Base-by-base conservation (phyloP, 1,284 basidiomycete genomes). In the Lentinula novae-zelandiae region DNA sequence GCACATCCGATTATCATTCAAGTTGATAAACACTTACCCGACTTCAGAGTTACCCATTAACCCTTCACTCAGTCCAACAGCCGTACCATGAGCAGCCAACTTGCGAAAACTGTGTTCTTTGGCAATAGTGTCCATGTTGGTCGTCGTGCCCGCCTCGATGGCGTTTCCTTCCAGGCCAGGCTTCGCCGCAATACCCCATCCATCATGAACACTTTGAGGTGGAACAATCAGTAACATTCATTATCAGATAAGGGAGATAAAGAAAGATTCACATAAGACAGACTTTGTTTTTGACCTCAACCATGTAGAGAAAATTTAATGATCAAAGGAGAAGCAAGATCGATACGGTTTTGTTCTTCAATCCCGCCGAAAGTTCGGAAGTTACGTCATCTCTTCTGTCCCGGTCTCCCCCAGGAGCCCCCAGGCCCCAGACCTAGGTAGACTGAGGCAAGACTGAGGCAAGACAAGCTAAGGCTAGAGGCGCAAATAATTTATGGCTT, bases 21-120 rank as follows among this genome's bases (percentile, higher is more conserved):
- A 31, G 27, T 49, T 61, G 27, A 31, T 53, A 60, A 49, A 27
- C 3, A 33, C 22, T 27, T 50, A 50, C 49, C 49, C 49, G 12
- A 50, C 49, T 50, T 50, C 49, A 15, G 49, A 95, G 79, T 96
- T 96, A 22, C 94, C 94, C 94, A 96, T 96, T 53, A 96, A 83
- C 0, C 94, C 93, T 53, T 96, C 94, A 71, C 81, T 92, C 57
- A 96, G 80, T 1, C 94, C 94, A 15, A 96, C 94, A 3, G 93
- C 89, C 15, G 91, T 79, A 15, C 94, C 94, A 66, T 94, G 92
- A 0, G 94, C 94, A 20, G 82, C 77, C n/a, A 96, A 81, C 10
- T 81, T 81, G 55, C 89, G 84, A 68, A 84, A 83, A 66, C 85
- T 83, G 73, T 94, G 83, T n/a, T 89, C 81, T 70, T 90, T 83